A percentile compares a stretch with the other conserved stretches of the same genome.
phyloP scores from a whole-genome alignment of 169 alveolate genomes.

The Eimeria falciformis region DNA sequence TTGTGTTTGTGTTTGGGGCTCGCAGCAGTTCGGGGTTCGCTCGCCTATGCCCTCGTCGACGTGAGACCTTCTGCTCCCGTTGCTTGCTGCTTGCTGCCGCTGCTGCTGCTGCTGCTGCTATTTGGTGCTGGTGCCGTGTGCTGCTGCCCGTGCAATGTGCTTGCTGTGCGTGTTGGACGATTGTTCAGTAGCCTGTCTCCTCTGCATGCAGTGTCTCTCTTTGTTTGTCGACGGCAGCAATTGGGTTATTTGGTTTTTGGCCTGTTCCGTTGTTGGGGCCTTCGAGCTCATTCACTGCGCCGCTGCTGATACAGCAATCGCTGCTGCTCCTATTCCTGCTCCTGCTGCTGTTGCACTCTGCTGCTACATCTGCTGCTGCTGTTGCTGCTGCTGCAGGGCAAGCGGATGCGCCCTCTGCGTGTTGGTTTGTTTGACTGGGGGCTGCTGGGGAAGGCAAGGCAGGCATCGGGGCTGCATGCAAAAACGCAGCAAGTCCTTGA shows the following conservation, averaged over 20 bases:
- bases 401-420: neutral
- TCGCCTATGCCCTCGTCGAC: neutral
- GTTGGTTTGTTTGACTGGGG: conserved; percentile 7
- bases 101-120: neutral
- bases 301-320: neutral
- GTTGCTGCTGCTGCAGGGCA: neutral
- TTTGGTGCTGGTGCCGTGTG: neutral
- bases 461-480: neutral
- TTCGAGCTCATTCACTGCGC: no score
- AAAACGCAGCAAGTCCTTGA: conserved; percentile 9
- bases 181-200: no score
- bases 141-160: no score
- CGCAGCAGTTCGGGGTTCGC: neutral
- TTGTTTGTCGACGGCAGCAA: no score
- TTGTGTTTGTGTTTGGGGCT: neutral
- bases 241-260: no score
- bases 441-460: neutral
- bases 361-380: neutral
- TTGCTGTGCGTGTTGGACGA: no score
- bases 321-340: neutral
- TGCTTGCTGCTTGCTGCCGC: neutral
- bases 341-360: neutral
- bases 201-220: no score
- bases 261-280: no score
- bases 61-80: neutral